Base-by-base conservation (phyloP, 108 stramenopile genomes). In the Fistulifera solaris region DNA sequence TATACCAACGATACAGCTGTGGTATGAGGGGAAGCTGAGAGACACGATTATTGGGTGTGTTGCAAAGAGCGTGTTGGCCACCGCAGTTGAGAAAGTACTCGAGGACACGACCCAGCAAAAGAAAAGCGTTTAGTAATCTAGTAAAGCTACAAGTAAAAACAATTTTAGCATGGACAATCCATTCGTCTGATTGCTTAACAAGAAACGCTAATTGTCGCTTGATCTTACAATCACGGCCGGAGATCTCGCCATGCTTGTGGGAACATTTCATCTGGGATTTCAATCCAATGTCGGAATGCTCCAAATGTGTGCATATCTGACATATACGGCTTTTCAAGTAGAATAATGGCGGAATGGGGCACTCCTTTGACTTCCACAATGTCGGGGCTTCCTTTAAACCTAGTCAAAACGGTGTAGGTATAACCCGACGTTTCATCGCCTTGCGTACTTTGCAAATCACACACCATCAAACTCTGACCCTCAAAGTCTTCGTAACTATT, bases 11-110 rank as follows among this genome's bases (percentile, higher is more conserved):
- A 90, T 90, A 65, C 84, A 81, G 57, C 54, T 90, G 22, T 90
- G 83, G 56, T 65, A 66, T 46, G 45, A 55, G 19, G 84, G 82
- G 19, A 55, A 76, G 51, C 56, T 78, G 27, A 40, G 59, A 59
- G 88, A 90, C 48, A 86, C 84, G 0, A 86, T 90, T 63, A 82
- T 90, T 11, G 88, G 88, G 0, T 85, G 84, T 56, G 88, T 90
- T 7, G 81, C 84, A 18, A 79, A 77, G 61, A 86, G 79, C 50
- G 88, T 90, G 10, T 56, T 90, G 43, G 67, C 74, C 22, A 81
- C 56, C 18, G 71, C 84, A 25, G 78, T 90, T 48, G 70, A 69
- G 23, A 86, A 90, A 58, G 80, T 90, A 0, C 38, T 90, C 49
- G 88, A 85, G 56, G 88, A 90, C 61, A 58, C 77, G 26, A 28